A percentile compares a stretch with the other conserved stretches of the same genome.
Conservation (phyloP, 139 green algal genomes). For the Closterium sp. region DNA sequence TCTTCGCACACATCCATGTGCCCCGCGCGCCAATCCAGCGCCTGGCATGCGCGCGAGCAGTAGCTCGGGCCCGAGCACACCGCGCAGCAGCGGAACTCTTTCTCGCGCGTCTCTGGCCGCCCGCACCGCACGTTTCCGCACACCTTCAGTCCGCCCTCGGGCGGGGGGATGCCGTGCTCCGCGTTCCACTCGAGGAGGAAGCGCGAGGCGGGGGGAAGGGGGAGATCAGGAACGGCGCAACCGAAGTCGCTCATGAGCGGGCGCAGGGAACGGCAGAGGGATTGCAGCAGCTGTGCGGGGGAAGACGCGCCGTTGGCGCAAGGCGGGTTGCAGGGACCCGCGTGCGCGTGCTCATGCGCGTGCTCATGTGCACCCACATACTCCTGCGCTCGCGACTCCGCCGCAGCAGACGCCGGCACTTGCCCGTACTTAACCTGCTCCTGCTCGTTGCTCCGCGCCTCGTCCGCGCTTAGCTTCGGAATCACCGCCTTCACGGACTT, state of each 20-base stretch:
- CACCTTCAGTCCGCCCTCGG: neutral
- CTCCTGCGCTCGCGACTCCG: neutral
- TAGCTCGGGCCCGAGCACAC: conserved; percentile 11
- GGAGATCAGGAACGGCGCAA: neutral
- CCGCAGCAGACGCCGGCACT: neutral
- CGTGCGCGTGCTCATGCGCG: neutral
- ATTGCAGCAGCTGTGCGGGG: neutral
- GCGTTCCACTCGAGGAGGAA: conserved; percentile 40
- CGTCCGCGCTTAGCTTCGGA: neutral
- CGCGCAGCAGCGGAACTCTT: conserved; percentile 45
- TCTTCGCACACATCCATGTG: conserved; percentile 10
- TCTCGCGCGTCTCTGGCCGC: conserved; percentile 33
- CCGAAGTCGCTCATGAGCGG: conserved; percentile 1
- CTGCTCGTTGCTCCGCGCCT: neutral
- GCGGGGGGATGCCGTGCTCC: neutral
- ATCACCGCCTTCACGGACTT: neutral
- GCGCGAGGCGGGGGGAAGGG: neutral
- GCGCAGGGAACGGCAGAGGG: neutral
- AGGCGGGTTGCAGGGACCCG: neutral
- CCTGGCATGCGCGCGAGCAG: conserved; percentile 38
- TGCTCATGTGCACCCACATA: neutral
- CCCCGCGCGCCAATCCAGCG: conserved; percentile 33
- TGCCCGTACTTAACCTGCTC: neutral
- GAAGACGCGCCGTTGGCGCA: conserved; percentile 1
- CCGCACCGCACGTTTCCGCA: conserved; percentile 42